Percentiles rank a stretch among this genome's conserved stretches.
Evolutionary conservation across 331 rosid genomes (phyloP).

Genomic region (Acacia concinna): DNA sequence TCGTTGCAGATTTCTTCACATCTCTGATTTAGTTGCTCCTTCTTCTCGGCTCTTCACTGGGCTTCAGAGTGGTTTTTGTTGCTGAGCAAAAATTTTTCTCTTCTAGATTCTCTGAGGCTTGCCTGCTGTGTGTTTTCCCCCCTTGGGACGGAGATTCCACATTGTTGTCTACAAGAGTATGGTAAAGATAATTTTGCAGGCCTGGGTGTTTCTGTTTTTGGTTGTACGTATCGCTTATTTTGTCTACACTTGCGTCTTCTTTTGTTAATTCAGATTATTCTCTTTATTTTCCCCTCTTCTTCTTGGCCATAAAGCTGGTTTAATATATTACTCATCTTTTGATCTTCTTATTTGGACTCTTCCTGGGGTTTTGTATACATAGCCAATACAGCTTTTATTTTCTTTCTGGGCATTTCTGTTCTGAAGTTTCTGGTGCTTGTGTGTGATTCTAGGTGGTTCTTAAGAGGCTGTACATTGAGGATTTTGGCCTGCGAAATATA

Average conservation of each 20-base stretch:
- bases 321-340: slow-evolving; percentile 11
- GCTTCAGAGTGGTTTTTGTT: slow-evolving; percentile 24
- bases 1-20: slow-evolving; percentile 19
- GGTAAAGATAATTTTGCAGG: neutral
- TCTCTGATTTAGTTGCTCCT: slow-evolving; percentile 20
- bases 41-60: slow-evolving; percentile 9
- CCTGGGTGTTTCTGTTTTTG: neutral
- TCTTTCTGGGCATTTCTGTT: slow-evolving; percentile 28
- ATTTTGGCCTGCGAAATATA: neutral
- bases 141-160: slow-evolving; percentile 30
- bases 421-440: slow-evolving; percentile 25
- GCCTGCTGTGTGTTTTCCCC: slow-evolving; percentile 24
- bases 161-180: neutral
- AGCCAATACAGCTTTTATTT: neutral
- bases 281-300: neutral
- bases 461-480: slow-evolving; percentile 31
- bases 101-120: slow-evolving; percentile 5
- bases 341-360: slow-evolving; percentile 28
- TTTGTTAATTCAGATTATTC: slow-evolving; percentile 15
- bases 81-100: slow-evolving; percentile 11
- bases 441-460: slow-evolving; percentile 27
- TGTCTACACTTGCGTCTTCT: slow-evolving; percentile 25
- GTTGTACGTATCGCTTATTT: slow-evolving; percentile 20
- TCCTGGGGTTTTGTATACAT: slow-evolving; percentile 22
- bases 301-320: neutral